These are phyloP conservation scores for Verruconis gallopava DNA, from an alignment of 2,329 filamentous ascomycete genomes.

Conservation along the genomic window DNA sequence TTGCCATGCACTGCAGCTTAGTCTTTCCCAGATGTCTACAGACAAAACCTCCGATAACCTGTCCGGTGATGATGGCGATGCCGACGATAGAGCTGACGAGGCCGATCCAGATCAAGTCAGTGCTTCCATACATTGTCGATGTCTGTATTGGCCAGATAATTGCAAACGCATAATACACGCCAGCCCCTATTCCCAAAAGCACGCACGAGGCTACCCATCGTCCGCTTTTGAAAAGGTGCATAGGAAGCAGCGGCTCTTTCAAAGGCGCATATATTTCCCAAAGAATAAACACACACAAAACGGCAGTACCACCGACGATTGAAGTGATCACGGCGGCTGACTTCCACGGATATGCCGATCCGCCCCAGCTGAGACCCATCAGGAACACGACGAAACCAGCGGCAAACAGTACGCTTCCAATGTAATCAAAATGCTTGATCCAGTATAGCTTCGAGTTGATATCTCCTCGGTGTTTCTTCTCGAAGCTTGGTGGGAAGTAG, in stretches of 20 bases:
- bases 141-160: constrained; percentile 21
- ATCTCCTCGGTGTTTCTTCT: constrained; percentile 30
- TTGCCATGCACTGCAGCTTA: constrained; percentile 17
- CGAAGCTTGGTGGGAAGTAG: constrained; percentile 32
- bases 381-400: constrained; percentile 33
- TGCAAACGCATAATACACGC: constrained; percentile 14
- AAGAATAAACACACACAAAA: constrained; percentile 24
- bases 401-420: constrained; percentile 34
- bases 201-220: constrained; percentile 18
- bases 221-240: constrained; percentile 23
- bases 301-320: constrained; percentile 23
- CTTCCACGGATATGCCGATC: constrained; percentile 13
- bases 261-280: constrained; percentile 19
- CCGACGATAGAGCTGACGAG: constrained; percentile 15
- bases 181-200: constrained; percentile 19
- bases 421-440: constrained; percentile 33
- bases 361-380: constrained; percentile 35
- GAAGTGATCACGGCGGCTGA: constrained; percentile 2
- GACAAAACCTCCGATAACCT: constrained; percentile 16
- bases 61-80: constrained; percentile 16
- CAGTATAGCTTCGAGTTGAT: constrained; percentile 24
- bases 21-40: constrained; percentile 14
- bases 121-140: constrained; percentile 14
- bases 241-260: constrained; percentile 24
- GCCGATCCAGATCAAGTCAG: constrained; percentile 13